Evolutionary conservation across 2,329 filamentous ascomycete genomes (phyloP).

Genomic region (Biscogniauxia marginata): DNA sequence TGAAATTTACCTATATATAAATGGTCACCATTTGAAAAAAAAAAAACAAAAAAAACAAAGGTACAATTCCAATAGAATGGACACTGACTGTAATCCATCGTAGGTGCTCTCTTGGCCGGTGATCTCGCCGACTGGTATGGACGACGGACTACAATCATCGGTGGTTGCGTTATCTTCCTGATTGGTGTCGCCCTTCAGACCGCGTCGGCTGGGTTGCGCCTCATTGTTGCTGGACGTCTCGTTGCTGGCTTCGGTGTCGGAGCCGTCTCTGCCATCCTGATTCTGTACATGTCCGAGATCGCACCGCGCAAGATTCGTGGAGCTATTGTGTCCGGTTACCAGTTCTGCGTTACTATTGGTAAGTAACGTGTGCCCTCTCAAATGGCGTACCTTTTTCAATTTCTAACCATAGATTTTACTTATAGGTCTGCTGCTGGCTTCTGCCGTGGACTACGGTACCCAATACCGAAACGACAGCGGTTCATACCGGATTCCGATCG

Average conservation of each 20-base stretch:
- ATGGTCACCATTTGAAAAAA: too few relatives aligned
- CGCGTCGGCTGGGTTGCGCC: constrained; percentile 52
- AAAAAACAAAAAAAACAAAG: too few relatives aligned
- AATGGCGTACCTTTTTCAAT: neutral
- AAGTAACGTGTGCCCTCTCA: constrained; percentile 1
- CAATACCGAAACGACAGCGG: constrained; percentile 59
- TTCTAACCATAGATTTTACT: neutral
- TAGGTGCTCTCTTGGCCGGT: constrained; percentile 69
- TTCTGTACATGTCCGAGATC: constrained; percentile 87
- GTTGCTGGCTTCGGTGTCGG: constrained; percentile 77
- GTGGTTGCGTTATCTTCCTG: constrained; percentile 69
- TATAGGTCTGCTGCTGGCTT: constrained; percentile 62
- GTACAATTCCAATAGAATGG: too few relatives aligned
- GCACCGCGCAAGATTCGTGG: constrained; percentile 72
- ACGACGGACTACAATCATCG: constrained; percentile 69
- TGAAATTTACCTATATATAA: neutral
- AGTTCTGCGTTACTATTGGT: constrained; percentile 80
- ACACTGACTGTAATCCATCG: neutral
- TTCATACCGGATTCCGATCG: constrained; percentile 79
- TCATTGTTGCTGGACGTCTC: constrained; percentile 71
- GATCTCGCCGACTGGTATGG: constrained; percentile 75
- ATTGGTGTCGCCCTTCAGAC: constrained; percentile 69
- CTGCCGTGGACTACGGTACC: constrained; percentile 71
- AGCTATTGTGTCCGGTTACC: constrained; percentile 77
- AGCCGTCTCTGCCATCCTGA: constrained; percentile 77